Evolutionary conservation across 2,329 filamentous ascomycete species (phyloP).

Genomic region (Hypoxylon sp.): DNA sequence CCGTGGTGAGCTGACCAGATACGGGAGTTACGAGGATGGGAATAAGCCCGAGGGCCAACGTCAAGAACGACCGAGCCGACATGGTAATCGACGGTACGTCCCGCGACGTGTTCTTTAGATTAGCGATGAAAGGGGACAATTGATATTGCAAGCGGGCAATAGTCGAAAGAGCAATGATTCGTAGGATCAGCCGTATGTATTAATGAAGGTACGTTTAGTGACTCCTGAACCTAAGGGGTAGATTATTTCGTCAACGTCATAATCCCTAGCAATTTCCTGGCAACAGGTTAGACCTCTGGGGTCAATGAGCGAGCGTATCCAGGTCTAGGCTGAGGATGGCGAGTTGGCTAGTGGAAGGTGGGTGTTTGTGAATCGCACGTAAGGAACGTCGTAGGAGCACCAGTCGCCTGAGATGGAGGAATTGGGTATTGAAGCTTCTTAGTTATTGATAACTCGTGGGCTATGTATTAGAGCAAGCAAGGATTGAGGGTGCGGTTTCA

Average conservation of each 20-base stretch:
- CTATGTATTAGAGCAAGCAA: conserved; percentile 22
- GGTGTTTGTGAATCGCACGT: neutral
- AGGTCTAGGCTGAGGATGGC: neutral
- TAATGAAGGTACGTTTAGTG: neutral
- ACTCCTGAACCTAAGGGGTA: conserved; percentile 1
- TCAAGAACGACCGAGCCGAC: conserved; percentile 29
- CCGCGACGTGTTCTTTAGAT: too few relatives aligned
- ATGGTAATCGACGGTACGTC: too few relatives aligned
- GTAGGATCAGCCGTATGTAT: too few relatives aligned
- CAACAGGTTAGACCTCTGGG: conserved; percentile 7
- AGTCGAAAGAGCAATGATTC: too few relatives aligned
- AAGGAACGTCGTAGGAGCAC: conserved; percentile 13
- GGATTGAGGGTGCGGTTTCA: conserved; percentile 37
- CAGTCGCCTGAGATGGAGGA: conserved; percentile 4
- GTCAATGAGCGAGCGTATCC: neutral
- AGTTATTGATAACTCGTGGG: conserved; percentile 5
- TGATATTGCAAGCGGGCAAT: conserved; percentile 1
- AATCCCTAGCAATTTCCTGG: too few relatives aligned
- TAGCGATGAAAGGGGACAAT: conserved; percentile 1
- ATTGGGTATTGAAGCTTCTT: conserved; percentile 9
- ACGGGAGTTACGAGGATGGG: conserved; percentile 59
- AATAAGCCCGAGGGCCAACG: conserved; percentile 54
- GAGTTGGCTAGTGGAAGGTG: neutral
- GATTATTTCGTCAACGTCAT: conserved; percentile 27
- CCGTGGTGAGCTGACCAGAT: conserved; percentile 78